Base-by-base conservation (phyloP, 371 early-diverging fungal genomes). In the Blakeslea trispora region DNA sequence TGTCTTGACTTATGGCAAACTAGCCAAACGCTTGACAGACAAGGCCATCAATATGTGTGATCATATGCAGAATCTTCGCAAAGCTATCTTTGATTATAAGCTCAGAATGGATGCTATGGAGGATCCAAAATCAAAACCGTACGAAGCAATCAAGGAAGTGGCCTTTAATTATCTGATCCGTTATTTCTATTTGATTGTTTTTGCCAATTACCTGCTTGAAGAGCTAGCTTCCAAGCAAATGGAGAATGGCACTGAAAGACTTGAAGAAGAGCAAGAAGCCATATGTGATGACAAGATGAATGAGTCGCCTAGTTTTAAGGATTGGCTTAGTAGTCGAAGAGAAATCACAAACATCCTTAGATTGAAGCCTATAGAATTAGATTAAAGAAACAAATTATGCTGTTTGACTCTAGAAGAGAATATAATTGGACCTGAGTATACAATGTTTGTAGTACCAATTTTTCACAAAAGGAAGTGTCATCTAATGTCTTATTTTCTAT, bases 21-120 rank as follows among this genome's bases (percentile, higher is more conserved):
- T 83, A 15, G 80, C 85, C 15, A 89, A 88, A 53, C 66, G 68
- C 10, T 42, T 86, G 5, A 75, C 84, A 11, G 89, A 89, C 48
- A 47, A 54, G 13, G 81, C 83, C 13, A 81, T 89, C 51, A 81
- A 86, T 60, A 53, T 66, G 19, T 87, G 82, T 56, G 77, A 79
- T 32, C 87, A 87, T 61, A 78, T 89, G 67, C 87, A 89, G 59
- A 88, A 88, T 50, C 59, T 89, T 35, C 66, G 87, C 10, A 61
- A 53, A 3, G 83, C 84, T 5, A 76, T 86, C 21, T 76, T 69
- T 41, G 82, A 86, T 42, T 85, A 75, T 58, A 77, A 80, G 55
- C 19, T 77, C 23, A 63, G 81, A 2, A 51, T 82, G 48, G 71
- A 72, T 56, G 70, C 68, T 0, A 58, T 75, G 28, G 74, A 79